Conservation (phyloP, 495 filamentous ascomycete genomes). For the Lasiosphaeriaceae sp. region DNA sequence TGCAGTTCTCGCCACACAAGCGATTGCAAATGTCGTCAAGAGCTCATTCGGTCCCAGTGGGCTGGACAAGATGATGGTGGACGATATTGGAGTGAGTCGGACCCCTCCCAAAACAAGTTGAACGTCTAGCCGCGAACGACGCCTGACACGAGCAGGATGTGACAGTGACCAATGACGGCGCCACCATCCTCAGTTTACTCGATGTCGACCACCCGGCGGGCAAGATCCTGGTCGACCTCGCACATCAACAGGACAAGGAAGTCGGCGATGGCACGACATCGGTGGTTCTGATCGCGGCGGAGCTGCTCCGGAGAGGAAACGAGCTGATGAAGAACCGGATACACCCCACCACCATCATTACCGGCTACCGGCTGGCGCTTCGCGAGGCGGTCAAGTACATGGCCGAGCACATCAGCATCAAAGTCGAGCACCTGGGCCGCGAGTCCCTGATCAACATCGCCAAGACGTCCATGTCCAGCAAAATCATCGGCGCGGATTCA, state of each 20-base stretch:
- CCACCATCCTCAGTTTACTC: conserved; percentile 89
- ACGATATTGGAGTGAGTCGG: conserved; percentile 85
- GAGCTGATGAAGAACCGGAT: conserved; percentile 99
- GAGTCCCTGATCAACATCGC: conserved; percentile 93
- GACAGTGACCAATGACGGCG: conserved; percentile 97
- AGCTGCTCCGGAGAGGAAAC: conserved; percentile 90
- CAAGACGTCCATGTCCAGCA: conserved; percentile 98
- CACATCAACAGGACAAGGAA: conserved; percentile 98
- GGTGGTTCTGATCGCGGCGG: conserved; percentile 93
- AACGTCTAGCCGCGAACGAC: conserved; percentile 2
- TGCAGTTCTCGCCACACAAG: conserved; percentile 87
- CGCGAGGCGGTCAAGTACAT: conserved; percentile 98
- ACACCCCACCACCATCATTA: conserved; percentile 99
- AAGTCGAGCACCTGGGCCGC: conserved; percentile 83
- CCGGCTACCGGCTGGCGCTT: conserved; percentile 91
- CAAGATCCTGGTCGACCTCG: conserved; percentile 96
- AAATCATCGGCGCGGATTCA: conserved; percentile 93
- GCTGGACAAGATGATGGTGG: conserved; percentile 99
- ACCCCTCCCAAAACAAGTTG: too few species aligned
- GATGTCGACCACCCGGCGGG: conserved; percentile 97
- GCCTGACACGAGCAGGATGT: conserved; percentile 64
- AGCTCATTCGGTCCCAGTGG: conserved; percentile 97
- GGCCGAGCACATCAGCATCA: conserved; percentile 94
- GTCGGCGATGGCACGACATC: conserved; percentile 98
- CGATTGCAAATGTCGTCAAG: conserved; percentile 98